Evolutionary conservation across 1,284 basidiomycete genomes (phyloP).

Genomic region (Laetiporus sulphureus): DNA sequence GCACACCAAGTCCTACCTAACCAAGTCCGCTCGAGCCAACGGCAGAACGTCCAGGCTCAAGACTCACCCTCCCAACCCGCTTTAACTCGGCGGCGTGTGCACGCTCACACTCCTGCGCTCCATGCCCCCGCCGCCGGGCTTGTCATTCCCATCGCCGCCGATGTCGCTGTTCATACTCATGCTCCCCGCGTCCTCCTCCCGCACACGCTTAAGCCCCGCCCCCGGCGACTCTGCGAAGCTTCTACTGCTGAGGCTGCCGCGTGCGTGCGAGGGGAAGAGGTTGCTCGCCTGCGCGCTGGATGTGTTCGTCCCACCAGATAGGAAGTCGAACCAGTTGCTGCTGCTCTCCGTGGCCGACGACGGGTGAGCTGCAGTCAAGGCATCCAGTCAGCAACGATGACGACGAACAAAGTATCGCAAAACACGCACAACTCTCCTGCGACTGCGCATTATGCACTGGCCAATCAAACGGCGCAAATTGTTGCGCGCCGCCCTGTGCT

Average conservation of each 20-base stretch:
- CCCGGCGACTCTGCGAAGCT: too few relatives aligned
- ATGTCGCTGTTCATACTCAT: constrained; percentile 10
- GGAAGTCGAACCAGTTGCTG: constrained; percentile 23
- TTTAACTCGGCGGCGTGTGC: constrained; percentile 2
- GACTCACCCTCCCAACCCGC: background rate
- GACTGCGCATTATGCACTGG: constrained; percentile 21
- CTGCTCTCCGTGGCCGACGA: constrained; percentile 1
- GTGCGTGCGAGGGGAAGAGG: constrained; percentile 8
- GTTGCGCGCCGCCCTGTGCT: constrained; percentile 10
- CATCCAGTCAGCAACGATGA: background rate
- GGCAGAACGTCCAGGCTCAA: too few relatives aligned
- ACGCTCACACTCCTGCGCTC: constrained; percentile 4
- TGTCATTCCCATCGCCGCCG: too few relatives aligned
- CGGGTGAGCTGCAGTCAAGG: background rate
- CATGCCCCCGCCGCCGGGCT: too few relatives aligned
- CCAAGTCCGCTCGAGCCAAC: too few relatives aligned
- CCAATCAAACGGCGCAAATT: constrained; percentile 22
- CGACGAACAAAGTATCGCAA: background rate
- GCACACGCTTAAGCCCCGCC: constrained; percentile 18
- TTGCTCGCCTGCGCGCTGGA: background rate
- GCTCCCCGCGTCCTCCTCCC: constrained; percentile 15
- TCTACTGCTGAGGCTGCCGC: constrained; percentile 13
- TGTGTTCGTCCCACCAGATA: constrained; percentile 10
- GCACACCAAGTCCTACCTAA: too few relatives aligned
- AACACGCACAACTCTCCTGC: constrained; percentile 17